A percentile compares a stretch with the other conserved stretches of the same genome.
phyloP scores from a whole-genome alignment of 2,329 filamentous ascomycete species.

The Alternaria viburni region DNA sequence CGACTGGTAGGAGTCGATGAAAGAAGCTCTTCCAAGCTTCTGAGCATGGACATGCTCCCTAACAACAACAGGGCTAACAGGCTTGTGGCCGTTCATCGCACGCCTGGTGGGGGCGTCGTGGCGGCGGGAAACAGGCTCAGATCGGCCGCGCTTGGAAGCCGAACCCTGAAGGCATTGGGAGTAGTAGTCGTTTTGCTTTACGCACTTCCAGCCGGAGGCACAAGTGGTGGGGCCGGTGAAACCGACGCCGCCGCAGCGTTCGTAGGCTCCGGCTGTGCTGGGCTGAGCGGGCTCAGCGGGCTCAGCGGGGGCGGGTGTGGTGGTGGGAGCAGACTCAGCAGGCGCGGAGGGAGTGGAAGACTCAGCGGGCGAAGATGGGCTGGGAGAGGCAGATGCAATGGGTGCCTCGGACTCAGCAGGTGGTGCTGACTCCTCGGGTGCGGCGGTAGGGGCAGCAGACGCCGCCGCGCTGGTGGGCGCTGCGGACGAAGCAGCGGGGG shows the following conservation, averaged over 20 bases:
- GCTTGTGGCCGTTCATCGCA: not conserved
- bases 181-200: slow-evolving; percentile 41
- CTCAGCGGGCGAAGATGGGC: not conserved
- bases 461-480: not conserved
- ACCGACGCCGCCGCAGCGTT: slow-evolving; percentile 53
- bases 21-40: not conserved
- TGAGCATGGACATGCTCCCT: not conserved
- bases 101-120: not conserved
- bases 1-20: not conserved
- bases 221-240: slow-evolving; percentile 51
- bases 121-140: not conserved
- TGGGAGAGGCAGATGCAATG: slow-evolving; percentile 2
- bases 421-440: slow-evolving; percentile 9
- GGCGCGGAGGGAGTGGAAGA: slow-evolving; percentile 3
- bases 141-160: not conserved
- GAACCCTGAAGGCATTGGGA: slow-evolving; percentile 4
- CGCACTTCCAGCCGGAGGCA: slow-evolving; percentile 48
- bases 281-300: not conserved
- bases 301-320: not conserved
- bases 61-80: not conserved
- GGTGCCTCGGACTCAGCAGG: slow-evolving; percentile 5
- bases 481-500: not conserved
- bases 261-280: slow-evolving; percentile 34
- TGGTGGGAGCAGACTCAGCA: not conserved
- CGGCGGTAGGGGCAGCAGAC: slow-evolving; percentile 8